Base-by-base conservation (phyloP, 805 yeast genomes). In the Ogataea trehalophila region DNA sequence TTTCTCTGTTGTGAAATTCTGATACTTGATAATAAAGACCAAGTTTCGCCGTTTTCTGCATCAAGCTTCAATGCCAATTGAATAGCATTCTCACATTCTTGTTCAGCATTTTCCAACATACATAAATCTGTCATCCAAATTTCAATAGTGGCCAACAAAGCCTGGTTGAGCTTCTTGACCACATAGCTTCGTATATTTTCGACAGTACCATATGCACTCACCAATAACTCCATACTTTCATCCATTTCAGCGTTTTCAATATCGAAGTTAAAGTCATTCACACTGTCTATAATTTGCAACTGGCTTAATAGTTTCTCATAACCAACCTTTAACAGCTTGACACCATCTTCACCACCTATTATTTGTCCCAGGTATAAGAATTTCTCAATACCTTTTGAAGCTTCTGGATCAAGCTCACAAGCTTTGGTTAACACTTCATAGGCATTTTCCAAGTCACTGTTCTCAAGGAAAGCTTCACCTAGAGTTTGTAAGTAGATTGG, bases 51-150 rank as follows among this genome's bases (percentile, higher is more conserved):
- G 48, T 86, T 82, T 20, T 71, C 71, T 3, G 52, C 36, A 52
- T 84, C 85, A 33, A 87, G 66, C 44, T 77, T 67, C 59, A 88
- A 66, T 1, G 95, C 81, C 55, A 77, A 78, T 11, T 76, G 66
- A 46, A 91, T 83, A 54, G 87, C 72, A 46, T 73, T 73, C 57
- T 90, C 86, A 68, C 98, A 94, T 63, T 80, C 76, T 8, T 64
- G 20, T 67, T 94, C 98, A 2, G 98, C 98, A 55, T 84, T 82
- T 3, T 81, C 81, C 59, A 88, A 95, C 96, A 91, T 89, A 71
- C 98, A 91, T 53, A 91, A 71, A 70, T 92, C 97, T 1, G 98
- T 92, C 97, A 90, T 88, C 96, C 96, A 91, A 48, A 88, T 85
- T 67, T 92, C 99, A 59, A 94, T 86, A 70, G 85, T 77, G 6